Conservation (phyloP, 257 asterid genomes). For the Solanum clarkiae region DNA sequence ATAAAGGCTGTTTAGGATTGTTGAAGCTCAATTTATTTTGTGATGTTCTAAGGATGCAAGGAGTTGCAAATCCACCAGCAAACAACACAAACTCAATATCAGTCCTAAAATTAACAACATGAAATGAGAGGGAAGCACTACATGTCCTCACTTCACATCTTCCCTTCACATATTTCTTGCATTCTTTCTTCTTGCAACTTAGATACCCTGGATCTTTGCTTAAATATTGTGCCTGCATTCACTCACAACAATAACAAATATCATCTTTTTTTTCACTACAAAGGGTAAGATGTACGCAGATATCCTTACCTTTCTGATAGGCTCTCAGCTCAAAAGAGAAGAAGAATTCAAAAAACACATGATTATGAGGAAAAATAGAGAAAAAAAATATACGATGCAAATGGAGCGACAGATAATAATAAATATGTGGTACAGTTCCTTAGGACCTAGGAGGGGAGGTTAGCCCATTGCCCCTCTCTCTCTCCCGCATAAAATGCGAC, state of each 20-base stretch:
- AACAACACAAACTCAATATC: constrained; percentile 63
- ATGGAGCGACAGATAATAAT: no score
- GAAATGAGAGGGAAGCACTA: constrained; percentile 45
- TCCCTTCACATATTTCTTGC: constrained; percentile 22
- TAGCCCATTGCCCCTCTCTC: no score
- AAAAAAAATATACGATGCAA: no score
- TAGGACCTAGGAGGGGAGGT: no score
- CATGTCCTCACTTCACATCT: constrained; percentile 38
- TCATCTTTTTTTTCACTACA: not conserved
- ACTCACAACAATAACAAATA: not conserved
- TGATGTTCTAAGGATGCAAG: constrained; percentile 45
- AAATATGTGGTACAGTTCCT: no score
- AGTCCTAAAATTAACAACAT: constrained; percentile 67
- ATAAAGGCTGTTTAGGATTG: constrained; percentile 54
- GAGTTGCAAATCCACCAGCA: constrained; percentile 48
- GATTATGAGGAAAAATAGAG: no score
- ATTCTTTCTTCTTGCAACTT: constrained; percentile 40
- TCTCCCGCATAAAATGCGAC: no score
- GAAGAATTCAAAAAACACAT: no score
- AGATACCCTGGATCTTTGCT: constrained; percentile 55
- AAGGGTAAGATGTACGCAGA: no score
- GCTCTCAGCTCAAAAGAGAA: no score
- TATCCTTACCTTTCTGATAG: no score
- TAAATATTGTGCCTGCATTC: constrained; percentile 69
- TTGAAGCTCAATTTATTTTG: constrained; percentile 17